Evolutionary conservation across 2,329 filamentous ascomycete species (phyloP), one percentile per base, ranked within the genome.

Genomic region (Ophiosphaerella korrae): DNA sequence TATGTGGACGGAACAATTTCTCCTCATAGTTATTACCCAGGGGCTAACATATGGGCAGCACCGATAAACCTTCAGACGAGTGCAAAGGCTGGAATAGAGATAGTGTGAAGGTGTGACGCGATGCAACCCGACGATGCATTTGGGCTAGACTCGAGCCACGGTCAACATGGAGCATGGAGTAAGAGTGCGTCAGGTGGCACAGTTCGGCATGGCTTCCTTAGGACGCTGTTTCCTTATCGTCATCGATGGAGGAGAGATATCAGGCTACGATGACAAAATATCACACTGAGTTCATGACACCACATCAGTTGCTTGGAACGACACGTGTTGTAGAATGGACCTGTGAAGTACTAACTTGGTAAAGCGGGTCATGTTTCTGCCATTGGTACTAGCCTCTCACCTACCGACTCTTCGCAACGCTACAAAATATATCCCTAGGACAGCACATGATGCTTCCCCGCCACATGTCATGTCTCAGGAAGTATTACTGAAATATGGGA

Each of bases 31-130:
- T 26, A 33, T 3, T 26, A 26, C 1, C 14, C 9, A 1, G 26
- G 23, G 37, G 26, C 61, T 68, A 43, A 70, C 54, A 34, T 11
- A 32, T 1, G 9, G n/a, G 8, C 40, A 72, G 68, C 69, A 72
- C 67, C 69, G 69, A 64, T 72, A 71, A 68, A 68, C 58, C 31
- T 52, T 48, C 52, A 50, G 44, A 60, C 58, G 48, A 60, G 44
- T 52, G 50, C 52, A 55, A 61, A 44, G 62, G 54, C 58, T 55
- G 60, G 63, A 65, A 60, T 58, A 62, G 63, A 55, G 52, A 53
- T 57, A 63, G 67, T 63, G 66, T 58, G 60, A 65, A 42, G 61
- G 58, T 61, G 57, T 59, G 53, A 60, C 55, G 54, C 61, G 58
- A 68, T 61, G 66, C 57, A 59, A 61, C 60, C 56, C 60, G 57